phyloP scores from a whole-genome alignment of 78 protist genomes.

The Dictyostelium brefeldianum region DNA sequence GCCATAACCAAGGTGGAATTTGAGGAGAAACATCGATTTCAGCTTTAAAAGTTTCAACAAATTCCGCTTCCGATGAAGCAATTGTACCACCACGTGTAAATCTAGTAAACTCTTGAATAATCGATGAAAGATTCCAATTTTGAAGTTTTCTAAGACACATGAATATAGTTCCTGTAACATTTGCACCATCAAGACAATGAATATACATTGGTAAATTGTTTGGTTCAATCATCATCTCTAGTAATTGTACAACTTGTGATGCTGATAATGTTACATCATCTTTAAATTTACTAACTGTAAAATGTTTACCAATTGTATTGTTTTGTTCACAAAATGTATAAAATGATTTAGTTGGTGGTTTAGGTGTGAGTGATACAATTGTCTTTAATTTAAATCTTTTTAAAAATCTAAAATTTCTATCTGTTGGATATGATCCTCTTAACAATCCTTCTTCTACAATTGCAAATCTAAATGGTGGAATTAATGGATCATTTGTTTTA shows the following conservation, averaged over 20 bases:
- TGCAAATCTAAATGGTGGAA: slow-evolving; percentile 82
- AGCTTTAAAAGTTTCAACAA: slow-evolving; percentile 82
- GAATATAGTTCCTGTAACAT: slow-evolving; percentile 79
- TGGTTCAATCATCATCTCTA: slow-evolving; percentile 80
- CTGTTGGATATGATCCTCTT: slow-evolving; percentile 83
- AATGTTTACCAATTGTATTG: slow-evolving; percentile 36
- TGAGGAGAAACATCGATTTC: slow-evolving; percentile 59
- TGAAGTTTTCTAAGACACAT: slow-evolving; percentile 81
- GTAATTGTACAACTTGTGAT: slow-evolving; percentile 65
- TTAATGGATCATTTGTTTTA: slow-evolving; percentile 32
- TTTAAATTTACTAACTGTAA: slow-evolving; percentile 77
- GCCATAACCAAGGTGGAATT: slow-evolving; percentile 82
- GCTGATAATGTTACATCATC: slow-evolving; percentile 78
- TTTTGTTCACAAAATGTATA: slow-evolving; percentile 69
- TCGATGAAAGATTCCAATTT: slow-evolving; percentile 81
- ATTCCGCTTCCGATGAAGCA: slow-evolving; percentile 59
- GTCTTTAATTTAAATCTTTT: slow-evolving; percentile 82
- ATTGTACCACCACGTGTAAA: slow-evolving; percentile 79
- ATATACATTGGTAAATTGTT: slow-evolving; percentile 67
- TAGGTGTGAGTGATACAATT: slow-evolving; percentile 78
- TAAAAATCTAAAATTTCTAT: slow-evolving; percentile 78
- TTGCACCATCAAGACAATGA: slow-evolving; percentile 85
- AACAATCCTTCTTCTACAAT: slow-evolving; percentile 77
- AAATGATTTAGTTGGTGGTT: slow-evolving; percentile 70
- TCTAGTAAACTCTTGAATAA: slow-evolving; percentile 81